Evolutionary conservation across 2,329 filamentous ascomycete genomes (phyloP), one percentile per base, ranked within the genome.

Genomic region (Aspergillus ochraceus): DNA sequence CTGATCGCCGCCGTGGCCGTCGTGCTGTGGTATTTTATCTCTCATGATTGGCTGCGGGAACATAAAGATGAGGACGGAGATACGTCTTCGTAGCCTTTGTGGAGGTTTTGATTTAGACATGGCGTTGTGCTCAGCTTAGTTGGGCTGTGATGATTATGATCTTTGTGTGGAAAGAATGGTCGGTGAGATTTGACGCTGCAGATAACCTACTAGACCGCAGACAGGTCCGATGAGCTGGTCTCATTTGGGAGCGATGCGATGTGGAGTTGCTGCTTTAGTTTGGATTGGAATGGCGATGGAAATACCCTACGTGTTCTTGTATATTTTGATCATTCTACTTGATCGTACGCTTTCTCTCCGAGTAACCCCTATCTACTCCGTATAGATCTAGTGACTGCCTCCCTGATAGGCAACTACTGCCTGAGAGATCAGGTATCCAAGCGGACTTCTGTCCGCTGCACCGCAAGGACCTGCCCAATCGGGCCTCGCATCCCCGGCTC

Each of bases 1-100:
- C 55, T 84, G 10, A 72, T 83, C 0, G 77, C 76, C 0, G 80
- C 74, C 0, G 70, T 80, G 2, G 77, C 83, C 11, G 74, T 79
- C 1, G 70, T 80, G 0, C 68, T 84, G 0, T 71, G 84, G 60
- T 79, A 81, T 71, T 64, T 77, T 11, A 67, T 63, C n/a, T 68
- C 70, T 53, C 70, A 74, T 57, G 66, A 74, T 54, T 76, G 74
- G 73, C 51, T 74, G 39, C 66, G 64, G 42, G 49, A 60, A 1
- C 32, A 39, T 9, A 30, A 26, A n/a, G n/a, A n/a, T n/a, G 2
- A n/a, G 22, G 10, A 11, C 20, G 17, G 46, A 59, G 30, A 49
- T 17, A 5, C 11, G 17, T 14, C 26, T 29, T 8, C 26, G 26
- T 29, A 29, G 26, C 8, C 6, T 9, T 29, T 9, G 6, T 9